Evolutionary conservation across 352 stramenopile genomes (phyloP).

Genomic region (Saprolegnia parasitica): DNA sequence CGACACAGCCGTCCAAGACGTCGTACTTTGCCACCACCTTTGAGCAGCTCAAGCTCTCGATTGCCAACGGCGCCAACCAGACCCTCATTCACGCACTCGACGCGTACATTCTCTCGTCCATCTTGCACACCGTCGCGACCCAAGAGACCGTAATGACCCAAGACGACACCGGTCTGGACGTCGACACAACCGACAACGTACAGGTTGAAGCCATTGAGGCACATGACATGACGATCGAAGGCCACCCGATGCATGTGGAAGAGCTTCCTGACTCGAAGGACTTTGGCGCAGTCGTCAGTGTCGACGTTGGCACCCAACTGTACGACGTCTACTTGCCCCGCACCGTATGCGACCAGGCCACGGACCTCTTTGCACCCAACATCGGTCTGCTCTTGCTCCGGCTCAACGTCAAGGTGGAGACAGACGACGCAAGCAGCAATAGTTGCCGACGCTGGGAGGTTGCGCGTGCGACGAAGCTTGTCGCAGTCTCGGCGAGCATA

Average conservation of each 20-base stretch:
- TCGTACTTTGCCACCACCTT: slow-evolving; percentile 16
- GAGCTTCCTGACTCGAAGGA: not conserved
- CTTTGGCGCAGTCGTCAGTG: not conserved
- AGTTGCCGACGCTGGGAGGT: slow-evolving; percentile 27
- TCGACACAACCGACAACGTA: not conserved
- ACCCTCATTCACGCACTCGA: not conserved
- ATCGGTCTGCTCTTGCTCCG: not conserved
- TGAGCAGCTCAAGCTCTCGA: slow-evolving; percentile 2
- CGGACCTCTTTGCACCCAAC: not conserved
- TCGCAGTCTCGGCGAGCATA: not conserved
- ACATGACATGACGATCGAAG: slow-evolving; percentile 7
- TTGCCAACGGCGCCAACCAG: slow-evolving; percentile 1
- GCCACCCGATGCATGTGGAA: slow-evolving; percentile 20
- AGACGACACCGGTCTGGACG: not conserved
- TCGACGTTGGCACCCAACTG: slow-evolving; percentile 15
- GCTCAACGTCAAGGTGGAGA: not conserved
- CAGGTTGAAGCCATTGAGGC: not conserved
- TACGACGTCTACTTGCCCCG: slow-evolving; percentile 8
- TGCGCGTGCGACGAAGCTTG: not conserved
- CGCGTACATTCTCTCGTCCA: not conserved
- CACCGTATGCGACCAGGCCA: not conserved
- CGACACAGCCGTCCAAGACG: slow-evolving; percentile 1
- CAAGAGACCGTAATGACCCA: not conserved
- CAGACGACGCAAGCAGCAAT: slow-evolving; percentile 16
- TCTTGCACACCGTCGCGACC: slow-evolving; percentile 6